Percentiles rank a stretch among this genome's conserved stretches.
Conservation (phyloP, 2,329 filamentous ascomycete species). For the Hypoxylon sp. region DNA sequence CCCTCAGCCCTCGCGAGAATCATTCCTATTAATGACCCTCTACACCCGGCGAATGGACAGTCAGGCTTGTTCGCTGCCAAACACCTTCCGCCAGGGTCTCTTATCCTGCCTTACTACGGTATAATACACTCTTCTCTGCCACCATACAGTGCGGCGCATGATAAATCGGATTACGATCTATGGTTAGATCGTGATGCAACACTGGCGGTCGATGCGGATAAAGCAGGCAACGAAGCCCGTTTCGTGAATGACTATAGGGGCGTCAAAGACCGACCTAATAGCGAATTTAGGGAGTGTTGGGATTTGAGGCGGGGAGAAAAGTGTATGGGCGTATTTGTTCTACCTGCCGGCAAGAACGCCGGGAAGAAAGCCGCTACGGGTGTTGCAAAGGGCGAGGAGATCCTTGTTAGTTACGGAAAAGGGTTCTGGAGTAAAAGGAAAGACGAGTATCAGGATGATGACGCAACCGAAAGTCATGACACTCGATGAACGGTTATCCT, state of each 20-base stretch:
- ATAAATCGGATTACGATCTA: slow-evolving; percentile 74
- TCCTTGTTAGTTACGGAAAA: slow-evolving; percentile 76
- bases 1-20: slow-evolving; percentile 69
- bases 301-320: slow-evolving; percentile 65
- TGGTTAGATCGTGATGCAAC: slow-evolving; percentile 71
- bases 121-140: slow-evolving; percentile 64
- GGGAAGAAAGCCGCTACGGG: slow-evolving; percentile 55
- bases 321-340: slow-evolving; percentile 71
- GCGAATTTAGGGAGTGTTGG: slow-evolving; percentile 73
- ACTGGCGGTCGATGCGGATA: slow-evolving; percentile 72
- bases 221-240: slow-evolving; percentile 73
- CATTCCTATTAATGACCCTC: slow-evolving; percentile 63
- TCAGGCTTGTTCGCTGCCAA: slow-evolving; percentile 72
- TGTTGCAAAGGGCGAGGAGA: slow-evolving; percentile 73
- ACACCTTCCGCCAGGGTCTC: slow-evolving; percentile 66
- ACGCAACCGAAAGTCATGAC: not conserved
- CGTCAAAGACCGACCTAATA: slow-evolving; percentile 67
- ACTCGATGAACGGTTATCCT: not conserved
- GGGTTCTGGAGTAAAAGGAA: slow-evolving; percentile 73
- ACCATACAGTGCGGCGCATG: slow-evolving; percentile 54
- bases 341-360: slow-evolving; percentile 60
- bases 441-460: slow-evolving; percentile 50
- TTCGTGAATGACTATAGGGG: slow-evolving; percentile 78
- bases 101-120: slow-evolving; percentile 75
- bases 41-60: slow-evolving; percentile 72